These are phyloP conservation scores for Prasinococcaceae sp. DNA, from an alignment of 139 green algal species.

Conservation along the genomic window DNA sequence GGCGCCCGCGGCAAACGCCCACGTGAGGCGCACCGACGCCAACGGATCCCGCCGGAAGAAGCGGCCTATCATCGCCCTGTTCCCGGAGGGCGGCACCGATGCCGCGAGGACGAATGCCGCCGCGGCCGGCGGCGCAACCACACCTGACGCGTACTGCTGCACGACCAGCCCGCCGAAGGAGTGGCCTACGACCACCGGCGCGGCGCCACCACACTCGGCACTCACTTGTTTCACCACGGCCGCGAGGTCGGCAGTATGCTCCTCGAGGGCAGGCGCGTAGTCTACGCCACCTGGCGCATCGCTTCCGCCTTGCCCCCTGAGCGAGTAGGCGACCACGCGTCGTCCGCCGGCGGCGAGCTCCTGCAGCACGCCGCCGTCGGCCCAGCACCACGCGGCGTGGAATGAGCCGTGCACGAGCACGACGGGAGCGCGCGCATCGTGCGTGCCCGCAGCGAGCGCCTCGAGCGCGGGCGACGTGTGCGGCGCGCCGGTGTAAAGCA, in stretches of 20 bases:
- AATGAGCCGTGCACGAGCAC: conserved; percentile 78
- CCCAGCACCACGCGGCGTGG: conserved; percentile 82
- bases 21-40: not conserved
- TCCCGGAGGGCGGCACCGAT: too few species aligned
- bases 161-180: conserved; percentile 64
- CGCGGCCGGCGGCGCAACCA: too few species aligned
- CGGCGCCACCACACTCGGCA: not conserved
- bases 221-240: conserved; percentile 11
- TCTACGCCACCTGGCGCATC: conserved; percentile 13
- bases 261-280: not conserved
- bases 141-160: conserved; percentile 40
- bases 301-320: conserved; percentile 17
- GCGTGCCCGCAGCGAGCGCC: too few species aligned
- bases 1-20: conserved; percentile 7
- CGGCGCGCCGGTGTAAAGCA: too few species aligned
- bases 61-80: too few species aligned
- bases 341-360: not conserved
- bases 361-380: conserved; percentile 15
- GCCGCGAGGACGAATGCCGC: too few species aligned
- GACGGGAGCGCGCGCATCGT: conserved; percentile 28
- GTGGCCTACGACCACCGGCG: conserved; percentile 62
- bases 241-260: not conserved
- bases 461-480: too few species aligned
- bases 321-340: conserved; percentile 3
- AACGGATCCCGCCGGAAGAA: not conserved